phyloP scores from a whole-genome alignment of 2,329 filamentous ascomycete species.

The Fonsecaea monophora region DNA sequence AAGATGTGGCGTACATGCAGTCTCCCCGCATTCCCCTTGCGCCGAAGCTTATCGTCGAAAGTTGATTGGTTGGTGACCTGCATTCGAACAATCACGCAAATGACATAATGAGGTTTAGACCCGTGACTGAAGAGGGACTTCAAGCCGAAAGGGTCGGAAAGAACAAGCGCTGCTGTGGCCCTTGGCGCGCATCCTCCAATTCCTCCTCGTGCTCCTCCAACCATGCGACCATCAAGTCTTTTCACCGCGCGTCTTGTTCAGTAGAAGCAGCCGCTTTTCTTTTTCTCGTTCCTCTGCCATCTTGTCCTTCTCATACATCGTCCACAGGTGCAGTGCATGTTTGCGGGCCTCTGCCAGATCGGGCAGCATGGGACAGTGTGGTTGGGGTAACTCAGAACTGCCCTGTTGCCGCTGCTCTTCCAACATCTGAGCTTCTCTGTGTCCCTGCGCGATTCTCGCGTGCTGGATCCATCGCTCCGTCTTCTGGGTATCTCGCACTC shows the following conservation, averaged over 20 bases:
- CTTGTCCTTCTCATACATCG: conserved; percentile 28
- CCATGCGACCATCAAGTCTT: neutral
- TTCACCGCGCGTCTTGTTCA: conserved; percentile 5
- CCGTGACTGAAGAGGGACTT: neutral
- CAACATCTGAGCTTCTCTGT: conserved; percentile 30
- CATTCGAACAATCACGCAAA: conserved; percentile 11
- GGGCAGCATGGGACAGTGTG: neutral
- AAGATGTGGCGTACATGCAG: conserved; percentile 11
- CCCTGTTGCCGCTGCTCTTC: conserved; percentile 13
- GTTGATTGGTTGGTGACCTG: conserved; percentile 12
- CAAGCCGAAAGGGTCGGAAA: neutral
- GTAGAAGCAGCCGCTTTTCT: conserved; percentile 20
- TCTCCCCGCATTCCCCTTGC: neutral
- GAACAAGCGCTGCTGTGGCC: neutral
- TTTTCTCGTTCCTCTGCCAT: conserved; percentile 30
- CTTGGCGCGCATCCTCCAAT: neutral
- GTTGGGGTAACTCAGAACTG: neutral
- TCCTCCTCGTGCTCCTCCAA: neutral
- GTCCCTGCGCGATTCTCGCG: conserved; percentile 38
- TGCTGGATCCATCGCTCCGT: conserved; percentile 49
- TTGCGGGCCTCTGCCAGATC: conserved; percentile 32
- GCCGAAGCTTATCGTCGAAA: conserved; percentile 17
- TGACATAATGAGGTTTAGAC: conserved; percentile 19
- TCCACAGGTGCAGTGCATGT: conserved; percentile 34
- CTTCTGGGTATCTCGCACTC: conserved; percentile 44